Evolutionary conservation across 331 rosid genomes (phyloP).

Genomic region (Quercus tomentella): DNA sequence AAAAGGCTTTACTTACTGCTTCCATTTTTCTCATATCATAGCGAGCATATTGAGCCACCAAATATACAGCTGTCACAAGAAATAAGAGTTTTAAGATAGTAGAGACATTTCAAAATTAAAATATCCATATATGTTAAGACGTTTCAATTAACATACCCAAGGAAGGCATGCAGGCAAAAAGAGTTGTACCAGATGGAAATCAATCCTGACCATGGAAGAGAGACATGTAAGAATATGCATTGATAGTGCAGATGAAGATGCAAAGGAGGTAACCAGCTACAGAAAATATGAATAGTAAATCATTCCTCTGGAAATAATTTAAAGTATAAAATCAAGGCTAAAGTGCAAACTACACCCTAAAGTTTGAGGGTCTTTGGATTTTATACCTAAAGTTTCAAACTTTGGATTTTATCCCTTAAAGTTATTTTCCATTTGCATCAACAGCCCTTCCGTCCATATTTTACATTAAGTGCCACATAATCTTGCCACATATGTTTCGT

Average conservation of each 20-base stretch:
- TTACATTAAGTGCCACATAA: too few species aligned
- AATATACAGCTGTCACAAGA: constrained; percentile 63
- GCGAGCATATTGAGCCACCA: constrained; percentile 83
- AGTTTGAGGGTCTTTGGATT: too few species aligned
- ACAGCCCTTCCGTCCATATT: too few species aligned
- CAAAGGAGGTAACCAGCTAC: neutral
- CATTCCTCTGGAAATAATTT: neutral
- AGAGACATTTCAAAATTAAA: neutral
- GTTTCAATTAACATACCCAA: constrained; percentile 44
- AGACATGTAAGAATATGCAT: constrained; percentile 18
- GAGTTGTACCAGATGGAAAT: constrained; percentile 82
- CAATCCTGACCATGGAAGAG: constrained; percentile 55
- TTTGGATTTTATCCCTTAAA: too few species aligned
- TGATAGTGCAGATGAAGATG: neutral
- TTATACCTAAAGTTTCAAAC: too few species aligned
- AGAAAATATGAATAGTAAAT: neutral
- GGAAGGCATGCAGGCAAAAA: constrained; percentile 87
- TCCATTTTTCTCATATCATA: constrained; percentile 82
- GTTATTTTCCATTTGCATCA: too few species aligned
- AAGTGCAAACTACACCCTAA: too few species aligned
- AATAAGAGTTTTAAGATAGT: constrained; percentile 20
- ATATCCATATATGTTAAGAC: neutral
- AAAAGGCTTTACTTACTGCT: constrained; percentile 38
- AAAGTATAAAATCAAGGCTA: neutral
- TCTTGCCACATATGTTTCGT: too few species aligned